Conservation (phyloP, 805 yeast species). For the Nadsonia fulvescens region DNA sequence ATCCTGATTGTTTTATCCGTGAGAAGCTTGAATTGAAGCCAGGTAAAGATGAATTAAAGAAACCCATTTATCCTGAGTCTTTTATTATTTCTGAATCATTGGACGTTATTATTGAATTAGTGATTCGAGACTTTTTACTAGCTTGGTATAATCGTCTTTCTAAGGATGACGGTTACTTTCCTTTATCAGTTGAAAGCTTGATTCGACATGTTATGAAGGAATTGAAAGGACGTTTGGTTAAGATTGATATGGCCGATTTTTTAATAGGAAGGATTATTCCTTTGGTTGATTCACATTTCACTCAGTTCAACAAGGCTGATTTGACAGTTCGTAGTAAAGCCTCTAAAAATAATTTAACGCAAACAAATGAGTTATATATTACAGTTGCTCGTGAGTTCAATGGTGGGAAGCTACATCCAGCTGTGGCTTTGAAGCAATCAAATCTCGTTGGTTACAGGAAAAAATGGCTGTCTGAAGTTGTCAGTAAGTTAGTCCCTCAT, state of each 20-base stretch:
- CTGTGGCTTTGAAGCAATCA: constrained; percentile 24
- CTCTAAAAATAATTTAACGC: too few relatives aligned
- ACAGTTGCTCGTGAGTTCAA: constrained; percentile 23
- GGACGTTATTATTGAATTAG: constrained; percentile 29
- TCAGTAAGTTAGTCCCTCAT: constrained; percentile 28
- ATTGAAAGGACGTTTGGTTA: constrained; percentile 25
- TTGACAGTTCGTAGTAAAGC: constrained; percentile 15
- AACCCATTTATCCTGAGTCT: constrained; percentile 27
- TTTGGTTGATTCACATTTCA: constrained; percentile 43
- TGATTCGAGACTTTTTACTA: constrained; percentile 34
- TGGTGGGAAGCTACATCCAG: constrained; percentile 37
- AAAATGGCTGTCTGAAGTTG: constrained; percentile 27
- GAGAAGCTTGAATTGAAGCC: too few relatives aligned
- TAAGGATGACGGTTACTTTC: constrained; percentile 21
- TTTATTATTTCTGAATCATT: constrained; percentile 34
- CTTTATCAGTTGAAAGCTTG: constrained; percentile 26
- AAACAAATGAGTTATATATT: too few relatives aligned
- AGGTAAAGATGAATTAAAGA: too few relatives aligned
- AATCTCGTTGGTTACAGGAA: constrained; percentile 26
- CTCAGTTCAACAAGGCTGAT: constrained; percentile 28
- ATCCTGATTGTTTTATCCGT: too few relatives aligned
- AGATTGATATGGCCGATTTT: constrained; percentile 36
- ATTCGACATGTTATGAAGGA: constrained; percentile 24
- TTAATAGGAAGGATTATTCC: constrained; percentile 46
- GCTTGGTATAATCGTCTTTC: constrained; percentile 38